A percentile compares a stretch with the other conserved stretches of the same genome.
These are phyloP conservation scores for Fraxinus sp. DNA, from an alignment of 305 asterid species.

Conservation along the genomic window DNA sequence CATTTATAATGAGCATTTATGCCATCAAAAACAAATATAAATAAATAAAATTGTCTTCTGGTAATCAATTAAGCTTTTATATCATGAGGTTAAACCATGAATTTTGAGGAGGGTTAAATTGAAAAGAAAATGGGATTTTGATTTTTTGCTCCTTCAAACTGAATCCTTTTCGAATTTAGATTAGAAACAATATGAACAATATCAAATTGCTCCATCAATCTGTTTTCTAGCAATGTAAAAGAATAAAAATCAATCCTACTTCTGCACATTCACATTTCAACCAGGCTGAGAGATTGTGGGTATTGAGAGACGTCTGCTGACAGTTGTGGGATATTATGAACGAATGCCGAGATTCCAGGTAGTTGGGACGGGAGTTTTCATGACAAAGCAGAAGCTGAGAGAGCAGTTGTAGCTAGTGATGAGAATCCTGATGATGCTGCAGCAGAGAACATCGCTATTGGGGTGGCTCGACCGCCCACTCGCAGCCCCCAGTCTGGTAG, in stretches of 20 bases:
- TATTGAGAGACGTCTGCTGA: slow-evolving; percentile 26
- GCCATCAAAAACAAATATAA: background rate
- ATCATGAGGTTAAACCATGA: background rate
- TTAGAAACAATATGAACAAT: background rate
- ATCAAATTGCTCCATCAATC: background rate
- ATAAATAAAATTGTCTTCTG: background rate
- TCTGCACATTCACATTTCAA: background rate
- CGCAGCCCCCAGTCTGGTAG: slow-evolving; percentile 43
- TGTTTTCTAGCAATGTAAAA: background rate
- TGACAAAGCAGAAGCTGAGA: slow-evolving; percentile 25
- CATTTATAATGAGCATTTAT: background rate
- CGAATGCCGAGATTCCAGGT: background rate
- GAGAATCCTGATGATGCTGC: slow-evolving; percentile 99
- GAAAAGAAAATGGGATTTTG: background rate
- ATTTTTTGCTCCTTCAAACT: background rate
- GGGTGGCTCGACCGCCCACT: slow-evolving; percentile 37
- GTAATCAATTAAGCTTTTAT: background rate
- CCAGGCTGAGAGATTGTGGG: slow-evolving; percentile 16
- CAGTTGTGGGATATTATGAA: slow-evolving; percentile 27
- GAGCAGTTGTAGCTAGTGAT: slow-evolving; percentile 40
- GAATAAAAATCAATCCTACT: background rate
- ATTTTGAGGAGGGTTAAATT: background rate
- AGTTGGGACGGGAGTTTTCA: slow-evolving; percentile 30
- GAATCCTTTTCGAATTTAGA: background rate
- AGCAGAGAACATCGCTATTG: slow-evolving; percentile 38